A percentile compares a stretch with the other conserved stretches of the same genome.
These are phyloP conservation scores for Neofusicoccum umdonicola DNA, from an alignment of 2,329 filamentous ascomycete species.

Conservation along the genomic window DNA sequence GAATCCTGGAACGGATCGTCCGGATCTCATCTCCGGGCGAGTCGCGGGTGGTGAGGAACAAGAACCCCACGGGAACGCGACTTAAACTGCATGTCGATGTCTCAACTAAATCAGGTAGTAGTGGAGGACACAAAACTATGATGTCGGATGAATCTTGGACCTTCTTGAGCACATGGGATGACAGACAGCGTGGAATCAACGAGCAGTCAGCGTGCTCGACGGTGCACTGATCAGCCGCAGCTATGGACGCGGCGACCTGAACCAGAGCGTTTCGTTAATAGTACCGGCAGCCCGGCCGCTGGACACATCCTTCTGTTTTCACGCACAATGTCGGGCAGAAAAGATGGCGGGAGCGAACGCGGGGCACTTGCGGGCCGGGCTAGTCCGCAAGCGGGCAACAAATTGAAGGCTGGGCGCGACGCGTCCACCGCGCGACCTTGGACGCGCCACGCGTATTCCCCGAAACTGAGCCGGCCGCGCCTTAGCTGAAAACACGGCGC, in stretches of 20 bases:
- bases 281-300: no score
- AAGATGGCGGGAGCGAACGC: neutral
- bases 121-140: neutral
- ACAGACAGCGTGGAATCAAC: no score
- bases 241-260: no score
- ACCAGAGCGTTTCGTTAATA: no score
- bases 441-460: conserved; percentile 4
- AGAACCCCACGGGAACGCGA: no score
- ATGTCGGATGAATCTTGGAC: no score
- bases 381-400: neutral
- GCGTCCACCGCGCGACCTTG: neutral
- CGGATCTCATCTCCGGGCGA: neutral
- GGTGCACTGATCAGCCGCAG: no score
- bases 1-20: neutral
- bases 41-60: neutral
- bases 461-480: conserved; percentile 1
- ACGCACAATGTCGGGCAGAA: no score
- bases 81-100: no score
- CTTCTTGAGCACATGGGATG: no score
- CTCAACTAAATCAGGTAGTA: neutral
- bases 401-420: neutral
- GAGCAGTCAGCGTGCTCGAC: no score
- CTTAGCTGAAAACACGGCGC: conserved; percentile 9
- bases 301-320: no score
- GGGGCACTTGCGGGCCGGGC: neutral